Percentiles rank a stretch among this genome's conserved stretches.
Conservation (phyloP, 1,284 basidiomycete genomes). For the Sutorius eximius region DNA sequence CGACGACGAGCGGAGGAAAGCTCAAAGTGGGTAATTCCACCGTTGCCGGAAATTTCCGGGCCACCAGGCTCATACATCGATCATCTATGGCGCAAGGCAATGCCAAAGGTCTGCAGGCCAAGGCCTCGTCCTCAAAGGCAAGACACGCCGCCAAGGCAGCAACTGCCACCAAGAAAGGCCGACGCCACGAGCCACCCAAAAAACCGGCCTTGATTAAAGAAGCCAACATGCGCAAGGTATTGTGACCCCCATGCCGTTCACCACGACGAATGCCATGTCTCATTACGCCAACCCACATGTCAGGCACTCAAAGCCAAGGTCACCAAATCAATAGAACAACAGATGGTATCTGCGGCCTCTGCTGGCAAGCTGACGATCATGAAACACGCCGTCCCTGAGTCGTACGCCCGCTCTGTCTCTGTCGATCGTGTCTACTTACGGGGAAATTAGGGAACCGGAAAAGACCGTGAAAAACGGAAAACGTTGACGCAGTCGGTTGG, state of each 20-base stretch:
- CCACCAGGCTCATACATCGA: not conserved
- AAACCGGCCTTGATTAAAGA: conserved; percentile 67
- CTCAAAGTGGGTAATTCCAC: not conserved
- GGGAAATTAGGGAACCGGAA: conserved; percentile 20
- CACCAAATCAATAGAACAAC: conserved; percentile 84
- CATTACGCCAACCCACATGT: conserved; percentile 2
- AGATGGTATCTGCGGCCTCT: conserved; percentile 86
- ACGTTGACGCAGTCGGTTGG: conserved; percentile 14
- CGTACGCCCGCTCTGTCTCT: conserved; percentile 30
- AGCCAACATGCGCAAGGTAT: conserved; percentile 67
- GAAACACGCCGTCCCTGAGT: conserved; percentile 58
- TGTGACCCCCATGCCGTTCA: not conserved
- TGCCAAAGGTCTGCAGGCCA: conserved; percentile 63
- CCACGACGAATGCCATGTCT: not conserved
- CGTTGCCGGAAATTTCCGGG: conserved; percentile 32
- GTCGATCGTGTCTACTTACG: conserved; percentile 9
- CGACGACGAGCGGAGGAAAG: conserved; percentile 26
- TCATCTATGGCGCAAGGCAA: conserved; percentile 54
- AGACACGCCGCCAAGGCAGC: conserved; percentile 63
- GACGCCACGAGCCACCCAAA: conserved; percentile 69
- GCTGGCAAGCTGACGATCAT: conserved; percentile 86
- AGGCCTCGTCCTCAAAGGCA: conserved; percentile 43
- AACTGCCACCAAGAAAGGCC: conserved; percentile 71
- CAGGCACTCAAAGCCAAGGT: conserved; percentile 86
- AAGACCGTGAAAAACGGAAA: conserved; percentile 19